Conservation (phyloP, 129 eudicot species). For the Lactuca saligna region DNA sequence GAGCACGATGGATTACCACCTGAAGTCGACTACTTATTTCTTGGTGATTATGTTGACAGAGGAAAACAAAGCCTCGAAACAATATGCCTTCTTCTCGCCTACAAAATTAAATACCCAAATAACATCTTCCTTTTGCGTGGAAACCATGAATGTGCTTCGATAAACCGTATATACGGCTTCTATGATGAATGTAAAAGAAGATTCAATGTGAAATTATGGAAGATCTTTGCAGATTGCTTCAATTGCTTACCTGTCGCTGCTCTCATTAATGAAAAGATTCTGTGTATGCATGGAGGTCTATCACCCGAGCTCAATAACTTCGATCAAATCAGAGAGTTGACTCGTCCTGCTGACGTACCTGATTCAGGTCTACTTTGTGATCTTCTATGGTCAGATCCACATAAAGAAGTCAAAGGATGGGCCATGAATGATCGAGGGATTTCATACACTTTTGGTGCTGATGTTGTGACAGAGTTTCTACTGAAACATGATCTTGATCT, state of each 20-base stretch:
- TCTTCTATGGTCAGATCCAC: slow-evolving; percentile 59
- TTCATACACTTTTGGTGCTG: slow-evolving; percentile 60
- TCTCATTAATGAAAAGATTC: slow-evolving; percentile 49
- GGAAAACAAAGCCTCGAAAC: slow-evolving; percentile 67
- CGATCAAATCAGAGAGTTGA: slow-evolving; percentile 49
- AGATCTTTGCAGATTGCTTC: slow-evolving; percentile 42
- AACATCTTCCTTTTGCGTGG: slow-evolving; percentile 48
- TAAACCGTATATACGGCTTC: slow-evolving; percentile 51
- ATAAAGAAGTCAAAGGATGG: slow-evolving; percentile 66
- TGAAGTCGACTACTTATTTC: slow-evolving; percentile 48
- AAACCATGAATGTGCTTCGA: slow-evolving; percentile 51
- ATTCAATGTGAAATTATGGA: slow-evolving; percentile 55
- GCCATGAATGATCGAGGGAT: slow-evolving; percentile 63
- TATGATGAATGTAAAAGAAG: slow-evolving; percentile 49
- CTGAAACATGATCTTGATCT: slow-evolving; percentile 52
- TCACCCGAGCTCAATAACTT: slow-evolving; percentile 52
- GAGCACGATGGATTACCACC: slow-evolving; percentile 62
- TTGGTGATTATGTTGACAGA: slow-evolving; percentile 63
- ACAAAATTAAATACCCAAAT: slow-evolving; percentile 47
- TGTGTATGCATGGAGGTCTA: slow-evolving; percentile 69
- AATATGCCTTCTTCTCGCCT: slow-evolving; percentile 51
- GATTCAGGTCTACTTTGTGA: slow-evolving; percentile 53
- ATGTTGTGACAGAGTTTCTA: slow-evolving; percentile 56
- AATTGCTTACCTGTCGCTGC: slow-evolving; percentile 64
- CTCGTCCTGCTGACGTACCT: slow-evolving; percentile 46